A percentile compares a stretch with the other conserved stretches of the same genome.
Evolutionary conservation across 768 basidiomycete genomes (phyloP).

Genomic region (Xerocomus potaroensis): DNA sequence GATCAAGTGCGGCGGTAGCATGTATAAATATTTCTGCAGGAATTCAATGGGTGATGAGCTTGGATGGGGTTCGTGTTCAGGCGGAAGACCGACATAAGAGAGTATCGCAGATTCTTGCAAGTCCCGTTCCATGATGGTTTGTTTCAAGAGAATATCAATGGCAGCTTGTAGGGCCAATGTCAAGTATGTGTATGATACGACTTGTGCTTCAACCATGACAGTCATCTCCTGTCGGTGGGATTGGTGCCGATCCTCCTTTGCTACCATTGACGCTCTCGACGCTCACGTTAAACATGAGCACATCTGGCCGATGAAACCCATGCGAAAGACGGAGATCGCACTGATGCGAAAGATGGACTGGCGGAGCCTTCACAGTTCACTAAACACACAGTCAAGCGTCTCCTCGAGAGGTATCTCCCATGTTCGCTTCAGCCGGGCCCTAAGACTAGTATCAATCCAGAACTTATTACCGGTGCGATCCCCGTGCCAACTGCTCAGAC

Average conservation of each 20-base stretch:
- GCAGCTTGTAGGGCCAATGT: no score
- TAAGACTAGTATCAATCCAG: conserved; percentile 10
- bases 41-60: conserved; percentile 56
- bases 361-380: conserved; percentile 30
- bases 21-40: conserved; percentile 50
- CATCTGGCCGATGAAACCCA: conserved; percentile 40
- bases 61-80: conserved; percentile 59
- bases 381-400: conserved; percentile 9
- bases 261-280: conserved; percentile 35
- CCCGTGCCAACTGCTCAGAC: background rate
- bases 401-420: conserved; percentile 17
- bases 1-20: conserved; percentile 67
- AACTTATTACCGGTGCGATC: background rate
- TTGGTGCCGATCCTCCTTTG: conserved; percentile 46
- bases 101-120: conserved; percentile 31
- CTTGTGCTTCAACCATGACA: conserved; percentile 1
- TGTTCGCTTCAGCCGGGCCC: background rate
- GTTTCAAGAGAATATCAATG: no score
- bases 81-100: conserved; percentile 54
- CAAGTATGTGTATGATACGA: no score
- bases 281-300: conserved; percentile 48
- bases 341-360: conserved; percentile 35
- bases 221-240: conserved; percentile 46
- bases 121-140: conserved; percentile 1
- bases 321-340: conserved; percentile 42